Evolutionary conservation across 495 filamentous ascomycete genomes (phyloP).

Genomic region (Daldinia caldariorum): DNA sequence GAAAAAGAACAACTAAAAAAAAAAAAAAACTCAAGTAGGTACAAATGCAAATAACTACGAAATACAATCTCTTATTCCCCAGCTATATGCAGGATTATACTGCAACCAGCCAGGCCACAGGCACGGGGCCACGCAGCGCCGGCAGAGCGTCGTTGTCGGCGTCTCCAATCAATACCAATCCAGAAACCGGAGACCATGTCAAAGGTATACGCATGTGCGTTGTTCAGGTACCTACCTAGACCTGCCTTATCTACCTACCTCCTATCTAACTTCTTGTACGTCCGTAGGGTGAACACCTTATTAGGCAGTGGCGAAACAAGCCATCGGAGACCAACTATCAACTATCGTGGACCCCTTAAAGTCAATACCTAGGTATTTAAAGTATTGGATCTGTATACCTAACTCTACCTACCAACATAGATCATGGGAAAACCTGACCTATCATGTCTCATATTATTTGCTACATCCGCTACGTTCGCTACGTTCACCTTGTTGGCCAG

Average conservation of each 20-base stretch:
- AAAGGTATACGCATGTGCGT: slow-evolving; percentile 4
- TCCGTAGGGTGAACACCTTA: neutral
- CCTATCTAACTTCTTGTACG: neutral
- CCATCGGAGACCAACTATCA: neutral
- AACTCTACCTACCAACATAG: neutral
- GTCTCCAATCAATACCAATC: slow-evolving; percentile 24
- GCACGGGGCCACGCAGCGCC: slow-evolving; percentile 38
- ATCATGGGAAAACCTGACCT: neutral
- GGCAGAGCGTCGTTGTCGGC: slow-evolving; percentile 17
- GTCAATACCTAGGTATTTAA: neutral
- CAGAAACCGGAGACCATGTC: slow-evolving; percentile 12
- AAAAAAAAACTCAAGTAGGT: too few species aligned
- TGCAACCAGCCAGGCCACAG: slow-evolving; percentile 39
- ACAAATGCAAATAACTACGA: too few species aligned
- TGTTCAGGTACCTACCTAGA: neutral
- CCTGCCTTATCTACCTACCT: too few species aligned
- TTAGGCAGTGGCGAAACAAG: slow-evolving; percentile 2
- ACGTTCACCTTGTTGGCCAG: slow-evolving; percentile 20
- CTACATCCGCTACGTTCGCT: neutral
- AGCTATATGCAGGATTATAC: slow-evolving; percentile 28
- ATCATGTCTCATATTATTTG: neutral
- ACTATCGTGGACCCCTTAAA: neutral
- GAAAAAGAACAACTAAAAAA: neutral
- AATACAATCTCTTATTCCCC: slow-evolving; percentile 1
- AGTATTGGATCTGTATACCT: too few species aligned